Base-by-base conservation (phyloP, 2,329 filamentous ascomycete genomes). In the Colletotrichum costaricense region DNA sequence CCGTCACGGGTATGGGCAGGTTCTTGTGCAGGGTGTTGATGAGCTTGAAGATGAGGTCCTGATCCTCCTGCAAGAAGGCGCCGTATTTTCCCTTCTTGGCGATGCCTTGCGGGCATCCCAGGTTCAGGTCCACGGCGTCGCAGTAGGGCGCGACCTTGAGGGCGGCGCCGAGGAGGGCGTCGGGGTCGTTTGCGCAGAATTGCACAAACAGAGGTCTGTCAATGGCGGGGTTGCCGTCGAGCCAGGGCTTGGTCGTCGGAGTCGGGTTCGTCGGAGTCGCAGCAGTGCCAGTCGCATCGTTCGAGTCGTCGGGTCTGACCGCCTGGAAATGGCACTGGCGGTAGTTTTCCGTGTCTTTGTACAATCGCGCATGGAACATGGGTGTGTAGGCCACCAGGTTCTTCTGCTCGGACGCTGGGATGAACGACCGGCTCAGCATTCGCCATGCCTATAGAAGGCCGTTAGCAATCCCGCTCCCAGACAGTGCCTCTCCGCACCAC, bases 51-150 rank as follows among this genome's bases (percentile, higher is more conserved):
- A 99, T 93, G 68, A 97, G 85, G 26, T 92, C 90, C 86, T 95
- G 95, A 78, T 98, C 93, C 81, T 99, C 97, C 82, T 99, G 97
- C 77, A 99, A 83, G 79, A 98, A 99, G 0, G 96, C 93, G 26
- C 97, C 97, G 79, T 99, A 99, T 81, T 94, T 92, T 9, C 97
- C 97, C 81, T 93, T 94, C 81, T 91, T 91, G 42, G 97, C 97
- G 77, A 99, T 99, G 1, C 96, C 96, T 81, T 99, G 97, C 1
- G 97, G 97, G 83, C 97, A 99, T 8, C 97, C 97, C 5, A 99
- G 87, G 81, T 99, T 99, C 77, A 99, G 85, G 81, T 99, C 97
- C 4, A 99, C 93, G 8, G 97, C 97, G 81, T 99, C 97, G 83
- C 96, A 98, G 82, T 95, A 94, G 0, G 95, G 94, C 5, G 93